Evolutionary conservation across 306 rosid species (phyloP).

Genomic region (Casuarina glauca): DNA sequence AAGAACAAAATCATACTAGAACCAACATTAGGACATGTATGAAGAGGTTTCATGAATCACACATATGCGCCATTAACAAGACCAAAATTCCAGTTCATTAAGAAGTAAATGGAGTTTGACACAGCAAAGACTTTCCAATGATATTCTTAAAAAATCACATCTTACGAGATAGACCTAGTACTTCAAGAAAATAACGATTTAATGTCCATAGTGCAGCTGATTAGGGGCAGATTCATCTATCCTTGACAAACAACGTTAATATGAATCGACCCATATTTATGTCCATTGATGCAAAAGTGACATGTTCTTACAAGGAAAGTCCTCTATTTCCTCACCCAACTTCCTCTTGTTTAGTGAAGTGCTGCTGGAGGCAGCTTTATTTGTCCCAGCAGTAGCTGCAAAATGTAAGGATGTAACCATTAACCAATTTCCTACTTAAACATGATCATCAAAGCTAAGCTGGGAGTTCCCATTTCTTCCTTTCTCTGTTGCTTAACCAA

Average conservation of each 20-base stretch:
- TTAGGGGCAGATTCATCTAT: not conserved
- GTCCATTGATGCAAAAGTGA: not conserved
- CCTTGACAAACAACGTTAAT: not conserved
- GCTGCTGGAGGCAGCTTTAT: constrained; percentile 80
- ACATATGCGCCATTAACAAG: not conserved
- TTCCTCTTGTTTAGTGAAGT: constrained; percentile 83
- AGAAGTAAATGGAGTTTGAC: too few species aligned
- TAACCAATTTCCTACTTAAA: not conserved
- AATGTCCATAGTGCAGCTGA: not conserved
- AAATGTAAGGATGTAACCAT: constrained; percentile 1
- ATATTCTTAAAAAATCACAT: too few species aligned
- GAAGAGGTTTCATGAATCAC: not conserved
- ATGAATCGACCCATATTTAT: not conserved
- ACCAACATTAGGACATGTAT: not conserved
- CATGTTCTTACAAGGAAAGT: constrained; percentile 63
- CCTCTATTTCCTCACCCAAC: constrained; percentile 85
- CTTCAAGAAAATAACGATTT: not conserved
- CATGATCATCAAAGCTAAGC: not conserved
- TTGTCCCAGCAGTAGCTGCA: constrained; percentile 75
- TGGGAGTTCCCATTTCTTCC: too few species aligned
- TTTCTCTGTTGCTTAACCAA: too few species aligned
- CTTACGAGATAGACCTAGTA: too few species aligned
- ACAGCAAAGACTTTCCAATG: too few species aligned
- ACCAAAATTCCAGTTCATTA: not conserved
- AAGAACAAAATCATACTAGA: not conserved